These are phyloP conservation scores for Syzygium syzygioides DNA, from an alignment of 441 rosid genomes.

Conservation along the genomic window DNA sequence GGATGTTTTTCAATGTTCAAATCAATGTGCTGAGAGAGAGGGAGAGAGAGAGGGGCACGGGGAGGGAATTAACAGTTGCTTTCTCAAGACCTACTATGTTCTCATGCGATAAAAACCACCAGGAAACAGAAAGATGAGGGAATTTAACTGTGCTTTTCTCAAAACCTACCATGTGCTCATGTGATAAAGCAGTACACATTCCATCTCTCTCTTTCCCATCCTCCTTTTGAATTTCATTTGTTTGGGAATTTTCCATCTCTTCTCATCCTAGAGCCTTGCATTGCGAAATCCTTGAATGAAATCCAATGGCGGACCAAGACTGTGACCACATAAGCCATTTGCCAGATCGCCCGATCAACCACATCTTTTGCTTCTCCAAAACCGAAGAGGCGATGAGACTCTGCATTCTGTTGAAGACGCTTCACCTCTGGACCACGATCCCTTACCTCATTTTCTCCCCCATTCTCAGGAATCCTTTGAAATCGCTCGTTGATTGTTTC, in stretches of 20 bases:
- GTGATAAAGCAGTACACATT: background rate
- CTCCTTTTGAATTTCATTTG: background rate
- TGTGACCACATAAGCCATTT: background rate
- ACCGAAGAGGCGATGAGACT: background rate
- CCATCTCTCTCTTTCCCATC: background rate
- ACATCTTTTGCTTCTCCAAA: background rate
- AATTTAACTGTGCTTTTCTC: background rate
- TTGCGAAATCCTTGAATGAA: background rate
- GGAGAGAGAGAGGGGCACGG: too few species aligned
- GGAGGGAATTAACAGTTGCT: background rate
- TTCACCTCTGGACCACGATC: background rate
- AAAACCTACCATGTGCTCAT: background rate
- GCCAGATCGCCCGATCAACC: background rate
- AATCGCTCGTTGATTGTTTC: background rate
- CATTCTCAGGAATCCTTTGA: background rate
- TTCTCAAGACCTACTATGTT: background rate
- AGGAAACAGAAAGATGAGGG: background rate
- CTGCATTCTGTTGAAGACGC: background rate
- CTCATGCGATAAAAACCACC: background rate
- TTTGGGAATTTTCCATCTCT: background rate
- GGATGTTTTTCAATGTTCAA: background rate
- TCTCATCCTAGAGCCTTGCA: background rate
- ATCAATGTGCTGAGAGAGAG: too few species aligned
- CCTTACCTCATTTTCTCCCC: background rate
- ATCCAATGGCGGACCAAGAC: background rate